These are phyloP conservation scores for Firmiana major DNA, from an alignment of 345 rosid species.

Conservation along the genomic window DNA sequence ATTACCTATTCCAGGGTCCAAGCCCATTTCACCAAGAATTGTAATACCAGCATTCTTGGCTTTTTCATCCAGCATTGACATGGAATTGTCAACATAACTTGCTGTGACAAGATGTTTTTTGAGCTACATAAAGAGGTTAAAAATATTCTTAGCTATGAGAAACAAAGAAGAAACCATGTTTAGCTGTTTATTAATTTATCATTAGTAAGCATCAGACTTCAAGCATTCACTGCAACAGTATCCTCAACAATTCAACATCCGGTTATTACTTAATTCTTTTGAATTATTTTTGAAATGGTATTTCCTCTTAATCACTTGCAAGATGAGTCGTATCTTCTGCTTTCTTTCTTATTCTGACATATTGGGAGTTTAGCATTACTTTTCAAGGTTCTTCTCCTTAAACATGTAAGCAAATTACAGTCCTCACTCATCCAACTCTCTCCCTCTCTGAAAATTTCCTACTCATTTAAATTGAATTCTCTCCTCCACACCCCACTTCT, in stretches of 20 bases:
- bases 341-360: not conserved
- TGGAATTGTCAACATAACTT: constrained; percentile 80
- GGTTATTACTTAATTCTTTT: not conserved
- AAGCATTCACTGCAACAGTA: not conserved
- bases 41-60: constrained; percentile 78
- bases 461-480: too few relatives aligned
- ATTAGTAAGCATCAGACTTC: not conserved
- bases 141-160: constrained; percentile 1
- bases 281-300: not conserved
- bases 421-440: too few relatives aligned
- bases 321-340: not conserved
- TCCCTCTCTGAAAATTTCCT: too few relatives aligned
- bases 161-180: not conserved
- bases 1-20: constrained; percentile 97
- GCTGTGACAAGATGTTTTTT: constrained; percentile 93
- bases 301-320: not conserved
- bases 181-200: not conserved
- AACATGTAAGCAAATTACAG: too few relatives aligned
- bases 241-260: not conserved
- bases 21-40: constrained; percentile 96
- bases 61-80: constrained; percentile 55
- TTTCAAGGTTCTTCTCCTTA: too few relatives aligned
- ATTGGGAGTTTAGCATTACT: too few relatives aligned
- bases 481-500: too few relatives aligned
- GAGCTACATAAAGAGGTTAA: constrained; percentile 41